phyloP scores from a whole-genome alignment of 352 stramenopile species.

The Phytophthora vignae region DNA sequence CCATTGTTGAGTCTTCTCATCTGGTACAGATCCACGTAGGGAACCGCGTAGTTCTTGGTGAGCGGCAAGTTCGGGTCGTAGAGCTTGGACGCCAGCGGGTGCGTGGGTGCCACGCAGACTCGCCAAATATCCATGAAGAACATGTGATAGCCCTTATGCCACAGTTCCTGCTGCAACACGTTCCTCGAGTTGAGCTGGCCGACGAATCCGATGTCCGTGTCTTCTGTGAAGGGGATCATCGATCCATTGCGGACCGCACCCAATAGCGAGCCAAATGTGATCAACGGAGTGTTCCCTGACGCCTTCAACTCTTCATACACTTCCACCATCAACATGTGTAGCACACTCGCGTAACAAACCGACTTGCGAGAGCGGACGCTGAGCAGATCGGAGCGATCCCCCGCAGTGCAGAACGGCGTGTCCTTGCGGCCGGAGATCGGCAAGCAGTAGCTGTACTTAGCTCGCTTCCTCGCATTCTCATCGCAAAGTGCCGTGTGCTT shows the following conservation, averaged over 20 bases:
- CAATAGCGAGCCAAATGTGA: constrained; percentile 58
- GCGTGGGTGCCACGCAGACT: constrained; percentile 52
- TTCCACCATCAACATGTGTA: constrained; percentile 68
- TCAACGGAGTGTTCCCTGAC: constrained; percentile 32
- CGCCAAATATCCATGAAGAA: constrained; percentile 52
- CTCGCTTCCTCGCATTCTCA: not conserved
- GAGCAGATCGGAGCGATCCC: constrained; percentile 59
- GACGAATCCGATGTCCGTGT: constrained; percentile 58
- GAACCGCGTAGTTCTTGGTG: constrained; percentile 28
- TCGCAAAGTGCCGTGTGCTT: constrained; percentile 35
- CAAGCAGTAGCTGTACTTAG: constrained; percentile 49
- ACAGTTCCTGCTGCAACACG: constrained; percentile 28
- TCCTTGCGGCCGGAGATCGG: constrained; percentile 61
- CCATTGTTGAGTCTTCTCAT: constrained; percentile 27
- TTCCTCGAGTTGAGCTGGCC: constrained; percentile 22
- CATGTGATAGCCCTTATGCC: constrained; percentile 61
- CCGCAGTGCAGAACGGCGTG: constrained; percentile 46
- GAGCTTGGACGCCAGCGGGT: constrained; percentile 43
- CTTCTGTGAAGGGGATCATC: constrained; percentile 67
- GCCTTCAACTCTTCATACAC: constrained; percentile 56
- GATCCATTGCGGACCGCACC: constrained; percentile 56
- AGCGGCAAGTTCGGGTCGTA: constrained; percentile 42
- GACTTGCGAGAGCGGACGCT: constrained; percentile 31
- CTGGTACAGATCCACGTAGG: constrained; percentile 53
- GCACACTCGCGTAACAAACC: constrained; percentile 54